Percentiles rank a stretch among this genome's conserved stretches.
phyloP scores from a whole-genome alignment of 257 asterid species.

The Fraxinus anomala region DNA sequence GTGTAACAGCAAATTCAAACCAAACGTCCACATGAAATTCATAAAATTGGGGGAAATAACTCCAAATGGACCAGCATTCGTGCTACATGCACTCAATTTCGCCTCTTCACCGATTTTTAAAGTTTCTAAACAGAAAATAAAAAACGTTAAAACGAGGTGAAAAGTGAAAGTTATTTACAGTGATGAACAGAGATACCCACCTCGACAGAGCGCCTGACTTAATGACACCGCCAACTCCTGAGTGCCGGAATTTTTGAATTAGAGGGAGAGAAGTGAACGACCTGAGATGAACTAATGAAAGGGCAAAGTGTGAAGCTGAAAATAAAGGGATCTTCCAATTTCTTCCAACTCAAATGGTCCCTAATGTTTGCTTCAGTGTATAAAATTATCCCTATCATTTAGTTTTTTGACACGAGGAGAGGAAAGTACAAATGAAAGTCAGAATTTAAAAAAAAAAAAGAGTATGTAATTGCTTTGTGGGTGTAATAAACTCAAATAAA shows the following conservation, averaged over 20 bases:
- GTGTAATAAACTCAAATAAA: too few relatives aligned
- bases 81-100: conserved; percentile 31
- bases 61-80: conserved; percentile 10
- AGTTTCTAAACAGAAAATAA: background rate
- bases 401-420: too few relatives aligned
- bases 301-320: background rate
- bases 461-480: too few relatives aligned
- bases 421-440: too few relatives aligned
- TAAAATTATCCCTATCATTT: too few relatives aligned
- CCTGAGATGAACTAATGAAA: background rate
- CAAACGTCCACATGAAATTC: background rate
- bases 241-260: background rate
- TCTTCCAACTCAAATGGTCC: too few relatives aligned
- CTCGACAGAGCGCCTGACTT: background rate
- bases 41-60: background rate
- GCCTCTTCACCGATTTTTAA: conserved; percentile 1
- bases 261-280: background rate
- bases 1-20: background rate
- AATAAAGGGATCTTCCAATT: too few relatives aligned
- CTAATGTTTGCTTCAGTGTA: too few relatives aligned
- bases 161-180: background rate
- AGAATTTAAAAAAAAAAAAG: too few relatives aligned
- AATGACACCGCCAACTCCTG: background rate
- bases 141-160: background rate
- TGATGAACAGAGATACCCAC: background rate